Evolutionary conservation across 192 early-diverging fungal genomes (phyloP).

Genomic region (Coemansia sp.): DNA sequence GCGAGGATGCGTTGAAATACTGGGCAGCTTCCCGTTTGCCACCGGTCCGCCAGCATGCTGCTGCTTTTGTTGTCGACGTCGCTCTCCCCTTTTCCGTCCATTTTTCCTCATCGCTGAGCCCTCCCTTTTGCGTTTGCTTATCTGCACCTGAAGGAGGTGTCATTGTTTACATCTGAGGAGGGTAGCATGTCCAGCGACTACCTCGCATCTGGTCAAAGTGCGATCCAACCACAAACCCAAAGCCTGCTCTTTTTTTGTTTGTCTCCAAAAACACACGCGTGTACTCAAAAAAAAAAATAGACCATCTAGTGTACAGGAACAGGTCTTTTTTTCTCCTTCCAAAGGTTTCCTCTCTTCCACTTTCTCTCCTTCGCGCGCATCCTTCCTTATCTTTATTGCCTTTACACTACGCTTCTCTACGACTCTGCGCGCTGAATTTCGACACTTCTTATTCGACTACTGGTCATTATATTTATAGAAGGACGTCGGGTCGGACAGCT

Average conservation of each 20-base stretch:
- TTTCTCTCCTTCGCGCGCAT: neutral
- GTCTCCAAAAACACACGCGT: constrained; percentile 1
- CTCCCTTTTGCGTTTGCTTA: neutral
- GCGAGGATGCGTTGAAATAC: neutral
- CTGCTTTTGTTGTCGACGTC: neutral
- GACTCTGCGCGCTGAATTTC: neutral
- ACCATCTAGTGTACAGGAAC: constrained; percentile 3
- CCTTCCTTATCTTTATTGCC: neutral
- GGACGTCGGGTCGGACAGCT: constrained; percentile 19
- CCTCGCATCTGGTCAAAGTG: neutral
- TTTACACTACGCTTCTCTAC: neutral
- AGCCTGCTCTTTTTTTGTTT: constrained; percentile 9
- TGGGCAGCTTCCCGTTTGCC: neutral
- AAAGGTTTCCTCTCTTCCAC: constrained; percentile 1
- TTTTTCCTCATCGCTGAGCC: neutral
- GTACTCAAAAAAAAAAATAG: constrained; percentile 13
- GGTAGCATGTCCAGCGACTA: neutral
- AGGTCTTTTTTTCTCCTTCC: constrained; percentile 1
- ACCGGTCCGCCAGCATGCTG: neutral
- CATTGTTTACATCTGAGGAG: neutral
- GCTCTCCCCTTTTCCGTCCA: neutral
- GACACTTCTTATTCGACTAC: neutral
- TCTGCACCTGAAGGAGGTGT: neutral
- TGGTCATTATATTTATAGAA: constrained; percentile 22
- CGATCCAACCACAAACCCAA: neutral